A percentile compares a stretch with the other conserved stretches of the same genome.
Evolutionary conservation across 164 flowering plant genomes (phyloP).

Genomic region (Buxus sempervirens): DNA sequence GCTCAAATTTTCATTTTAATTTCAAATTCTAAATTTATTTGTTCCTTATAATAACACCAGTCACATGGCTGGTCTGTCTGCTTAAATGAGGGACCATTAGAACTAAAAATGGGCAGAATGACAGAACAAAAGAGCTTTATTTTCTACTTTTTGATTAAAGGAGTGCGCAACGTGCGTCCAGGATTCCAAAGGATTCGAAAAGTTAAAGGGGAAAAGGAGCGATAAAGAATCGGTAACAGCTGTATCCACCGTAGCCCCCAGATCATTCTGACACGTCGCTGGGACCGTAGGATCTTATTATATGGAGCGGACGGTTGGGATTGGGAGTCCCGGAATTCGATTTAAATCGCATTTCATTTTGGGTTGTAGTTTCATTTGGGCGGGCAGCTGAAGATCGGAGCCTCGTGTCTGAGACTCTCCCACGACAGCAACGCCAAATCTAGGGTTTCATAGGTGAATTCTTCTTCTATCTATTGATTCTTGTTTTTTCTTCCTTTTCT

Average conservation of each 20-base stretch:
- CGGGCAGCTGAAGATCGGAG: slow-evolving; percentile 22
- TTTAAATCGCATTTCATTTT: slow-evolving; percentile 14
- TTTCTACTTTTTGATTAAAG: too few relatives aligned
- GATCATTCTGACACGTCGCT: slow-evolving; percentile 9
- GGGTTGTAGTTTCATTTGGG: slow-evolving; percentile 10
- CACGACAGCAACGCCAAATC: background rate
- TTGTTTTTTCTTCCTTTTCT: background rate
- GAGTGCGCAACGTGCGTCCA: too few relatives aligned
- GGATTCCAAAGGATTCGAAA: too few relatives aligned
- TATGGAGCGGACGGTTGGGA: slow-evolving; percentile 8
- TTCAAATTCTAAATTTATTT: too few relatives aligned
- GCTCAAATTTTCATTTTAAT: too few relatives aligned
- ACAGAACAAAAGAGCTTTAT: too few relatives aligned
- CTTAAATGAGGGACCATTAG: too few relatives aligned
- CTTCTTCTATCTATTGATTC: background rate
- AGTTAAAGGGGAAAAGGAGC: too few relatives aligned
- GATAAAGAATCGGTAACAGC: slow-evolving; percentile 1
- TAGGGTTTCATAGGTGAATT: slow-evolving; percentile 12
- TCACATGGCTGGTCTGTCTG: too few relatives aligned
- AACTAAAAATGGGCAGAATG: too few relatives aligned
- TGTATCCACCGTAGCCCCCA: slow-evolving; percentile 9
- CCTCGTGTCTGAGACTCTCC: background rate
- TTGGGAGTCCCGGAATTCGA: slow-evolving; percentile 7
- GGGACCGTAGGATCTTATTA: slow-evolving; percentile 7
- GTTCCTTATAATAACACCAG: too few relatives aligned